Base-by-base conservation (phyloP, 1,139 yeast species). In the Protomyces inouyei region DNA sequence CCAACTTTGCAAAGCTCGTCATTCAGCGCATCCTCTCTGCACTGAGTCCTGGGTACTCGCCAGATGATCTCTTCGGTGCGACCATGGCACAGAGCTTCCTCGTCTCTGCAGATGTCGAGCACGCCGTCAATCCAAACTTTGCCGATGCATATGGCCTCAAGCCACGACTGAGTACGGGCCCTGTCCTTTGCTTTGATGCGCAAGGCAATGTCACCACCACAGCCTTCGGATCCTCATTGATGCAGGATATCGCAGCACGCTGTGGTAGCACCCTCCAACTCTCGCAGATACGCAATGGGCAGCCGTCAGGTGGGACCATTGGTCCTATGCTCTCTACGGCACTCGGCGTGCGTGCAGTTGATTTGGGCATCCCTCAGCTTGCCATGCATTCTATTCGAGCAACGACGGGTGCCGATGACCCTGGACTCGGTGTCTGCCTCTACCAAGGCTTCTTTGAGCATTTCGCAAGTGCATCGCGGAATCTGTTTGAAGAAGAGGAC, bases 301-400 rank as follows among this genome's bases (percentile, higher is more conserved):
- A 95, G 0, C 89, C 97, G 1, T 93, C 98, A 76, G 98, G 98
- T 1, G 87, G 96, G 1, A 93, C 98, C 1, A 93, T 93, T 72
- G 98, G 98, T 0, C 98, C 98, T 25, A 87, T 91, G 74, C 78
- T 93, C 67, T 86, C 97, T 40, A 87, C 96, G 3, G 88, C 88
- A 71, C 81, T 93, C 57, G 98, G 98, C 61, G 82, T 93, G 57
- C 82, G 96, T 73, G 90, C 97, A 2, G 78, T 93, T 67, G 98
- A 93, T 75, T 78, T 93, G 66, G 98, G 98, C 64, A 91, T 89
- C 73, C 96, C 98, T 1, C 96, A 92, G 73, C 79, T 93, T 70
- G 86, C 95, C 65, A 93, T 93, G 98, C 98, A 93, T 73, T 88
- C 96, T 1, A 87, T 90, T 67, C 83, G 98, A 75, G 98, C 93